Base-by-base conservation (phyloP, 345 rosid species). In the Physaria fendleri region DNA sequence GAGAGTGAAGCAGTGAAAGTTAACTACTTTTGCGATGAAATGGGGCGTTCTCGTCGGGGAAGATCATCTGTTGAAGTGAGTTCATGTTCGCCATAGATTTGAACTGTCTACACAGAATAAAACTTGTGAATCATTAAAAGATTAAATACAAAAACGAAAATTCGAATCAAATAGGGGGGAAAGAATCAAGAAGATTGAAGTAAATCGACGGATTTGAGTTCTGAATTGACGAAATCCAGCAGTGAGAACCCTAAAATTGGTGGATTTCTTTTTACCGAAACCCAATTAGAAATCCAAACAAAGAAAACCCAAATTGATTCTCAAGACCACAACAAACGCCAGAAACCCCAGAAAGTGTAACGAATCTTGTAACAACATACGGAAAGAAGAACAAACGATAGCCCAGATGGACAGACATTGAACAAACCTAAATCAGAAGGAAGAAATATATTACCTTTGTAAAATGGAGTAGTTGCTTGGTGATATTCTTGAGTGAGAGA, bases 31-130 rank as follows among this genome's bases (percentile, higher is more conserved):
- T 60, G 30, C 62, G 62, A 45, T 53, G 73, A 37, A 68, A 60
- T 3, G 62, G 62, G 53, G 67, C 73, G 56, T 69, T 69, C 56
- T 69, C 73, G 57, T 69, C 73, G 0, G 68, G 68, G 38, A 69
- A 61, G 7, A 69, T 54, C 71, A 57, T 56, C 13, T 14, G 56
- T 20, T 56, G 63, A 65, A 35, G 57, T 59, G 72, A 16, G 43
- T 53, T 61, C 50, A 69, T 53, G 57, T 69, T 69, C 58, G 62
- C 57, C 68, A 69, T 61, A 14, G 43, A 0, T 28, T 50, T 52
- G n/a, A 56, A 1, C 55, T 52, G 34, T 48, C 1, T 7, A 21
- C 39, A n/a, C 1, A 2, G n/a, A 3, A 20, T 4, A 21, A 8
- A 46, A 9, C 0, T 30, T 30, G 20, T 14, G 24, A 15, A 15